Evolutionary conservation across 257 asterid species (phyloP).

Genomic region (Capsicum baccatum): DNA sequence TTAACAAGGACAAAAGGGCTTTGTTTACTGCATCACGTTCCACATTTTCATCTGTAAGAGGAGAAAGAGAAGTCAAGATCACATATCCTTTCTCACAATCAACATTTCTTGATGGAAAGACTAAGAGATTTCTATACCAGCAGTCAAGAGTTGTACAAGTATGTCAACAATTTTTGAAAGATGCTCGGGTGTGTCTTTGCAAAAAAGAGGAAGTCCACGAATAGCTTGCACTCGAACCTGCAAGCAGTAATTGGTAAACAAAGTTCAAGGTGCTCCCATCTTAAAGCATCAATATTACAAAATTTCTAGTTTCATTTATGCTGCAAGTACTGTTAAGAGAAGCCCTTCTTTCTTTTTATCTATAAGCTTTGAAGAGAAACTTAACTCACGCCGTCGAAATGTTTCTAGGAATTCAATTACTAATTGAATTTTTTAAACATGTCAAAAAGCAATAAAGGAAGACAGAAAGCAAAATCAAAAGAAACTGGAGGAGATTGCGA

Average conservation of each 20-base stretch:
- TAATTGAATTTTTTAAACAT: neutral
- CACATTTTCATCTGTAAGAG: slow-evolving; percentile 77
- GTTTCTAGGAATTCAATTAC: neutral
- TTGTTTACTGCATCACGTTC: slow-evolving; percentile 97
- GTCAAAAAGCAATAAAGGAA: too few species aligned
- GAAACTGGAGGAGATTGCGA: neutral
- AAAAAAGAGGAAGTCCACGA: slow-evolving; percentile 95
- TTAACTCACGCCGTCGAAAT: neutral
- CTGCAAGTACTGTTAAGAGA: neutral
- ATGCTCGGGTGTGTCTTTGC: slow-evolving; percentile 97
- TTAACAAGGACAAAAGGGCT: slow-evolving; percentile 86
- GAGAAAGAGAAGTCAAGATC: slow-evolving; percentile 30
- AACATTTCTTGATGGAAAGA: slow-evolving; percentile 14
- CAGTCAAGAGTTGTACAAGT: slow-evolving; percentile 94
- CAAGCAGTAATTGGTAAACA: slow-evolving; percentile 25
- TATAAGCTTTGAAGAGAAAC: neutral
- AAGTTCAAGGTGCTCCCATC: slow-evolving; percentile 25
- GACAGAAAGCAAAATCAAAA: too few species aligned
- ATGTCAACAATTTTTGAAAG: slow-evolving; percentile 92
- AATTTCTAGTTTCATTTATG: neutral
- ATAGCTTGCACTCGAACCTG: slow-evolving; percentile 96
- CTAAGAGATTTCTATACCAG: slow-evolving; percentile 58
- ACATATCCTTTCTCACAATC: slow-evolving; percentile 12
- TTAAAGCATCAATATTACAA: slow-evolving; percentile 8
- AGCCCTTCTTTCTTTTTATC: neutral